Base-by-base conservation (phyloP, 306 rosid genomes). In the Inga oerstediana region DNA sequence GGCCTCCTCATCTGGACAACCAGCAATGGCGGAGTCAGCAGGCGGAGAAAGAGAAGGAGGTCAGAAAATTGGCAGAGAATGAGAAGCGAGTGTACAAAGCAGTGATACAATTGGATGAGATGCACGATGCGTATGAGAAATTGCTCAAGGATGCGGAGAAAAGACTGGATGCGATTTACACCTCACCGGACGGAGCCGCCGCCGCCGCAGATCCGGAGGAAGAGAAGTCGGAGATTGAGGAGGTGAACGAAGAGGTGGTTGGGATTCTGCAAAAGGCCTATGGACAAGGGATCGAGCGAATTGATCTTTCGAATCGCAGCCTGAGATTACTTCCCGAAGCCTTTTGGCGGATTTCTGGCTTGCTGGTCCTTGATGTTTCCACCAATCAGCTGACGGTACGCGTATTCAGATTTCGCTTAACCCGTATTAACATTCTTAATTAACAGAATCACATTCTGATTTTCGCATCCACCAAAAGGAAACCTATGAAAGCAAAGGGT, bases 81-180 rank as follows among this genome's bases (percentile, higher is more conserved):
- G 98, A 96, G 82, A 88, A 45, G 84, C 91, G 78, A 10, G 24
- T 58, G 4, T 91, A 81, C 80, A 92, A 76, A 43, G 91, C 92
- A 32, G 85, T 94, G 52, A 2, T 96, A 2, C 97, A 92, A 83
- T 77, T 94, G 80, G 97, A 94, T 11, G 95, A 92, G 87, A 90
- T 94, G 97, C 99, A 96, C 85, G 90, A 84, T 5, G 93, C 90
- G 0, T 96, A 96, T 83, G 95, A 90, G 89, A 94, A 81, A 90
- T 86, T 94, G 48, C 90, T 96, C 8, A 92, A 46, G 85, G 95
- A 91, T 3, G 97, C 98, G 0, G 99, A 96, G 89, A 88, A 86
- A 79, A 76, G 95, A 70, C 87, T 96, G 73, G 91, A 66, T 49
- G 87, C 84, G 84, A 94, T 96, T 84, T 96, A 96, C 52, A 86